A percentile compares a stretch with the other conserved stretches of the same genome.
These are phyloP conservation scores for Cryptosporidium xiaoi DNA, from an alignment of 169 alveolate genomes.

Conservation along the genomic window DNA sequence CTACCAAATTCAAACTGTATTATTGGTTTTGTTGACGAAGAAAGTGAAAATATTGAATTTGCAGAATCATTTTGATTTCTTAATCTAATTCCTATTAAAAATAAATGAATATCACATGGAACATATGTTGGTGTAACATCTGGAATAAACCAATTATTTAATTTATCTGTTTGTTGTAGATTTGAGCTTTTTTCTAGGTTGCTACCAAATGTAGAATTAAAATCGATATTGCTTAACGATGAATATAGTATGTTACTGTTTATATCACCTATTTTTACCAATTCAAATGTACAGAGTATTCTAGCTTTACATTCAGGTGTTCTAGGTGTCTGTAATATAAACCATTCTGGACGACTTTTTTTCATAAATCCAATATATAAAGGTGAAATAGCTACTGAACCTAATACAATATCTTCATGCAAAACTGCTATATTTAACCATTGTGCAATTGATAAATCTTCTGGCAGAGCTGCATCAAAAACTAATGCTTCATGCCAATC, in stretches of 20 bases:
- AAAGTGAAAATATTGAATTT: slow-evolving; percentile 42
- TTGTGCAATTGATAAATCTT: slow-evolving; percentile 74
- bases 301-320: slow-evolving; percentile 71
- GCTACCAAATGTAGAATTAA: slow-evolving; percentile 1
- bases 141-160: slow-evolving; percentile 44
- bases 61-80: slow-evolving; percentile 28
- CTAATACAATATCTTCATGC: slow-evolving; percentile 68
- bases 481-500: slow-evolving; percentile 74
- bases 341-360: slow-evolving; percentile 72
- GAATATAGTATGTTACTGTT: slow-evolving; percentile 6
- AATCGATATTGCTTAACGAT: slow-evolving; percentile 12
- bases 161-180: slow-evolving; percentile 1
- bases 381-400: slow-evolving; percentile 71
- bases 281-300: slow-evolving; percentile 65
- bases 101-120: slow-evolving; percentile 71
- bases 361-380: slow-evolving; percentile 73
- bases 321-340: slow-evolving; percentile 62
- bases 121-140: slow-evolving; percentile 71
- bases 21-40: slow-evolving; percentile 50
- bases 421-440: slow-evolving; percentile 71
- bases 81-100: slow-evolving; percentile 64
- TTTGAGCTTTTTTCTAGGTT: not conserved
- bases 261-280: slow-evolving; percentile 65
- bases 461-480: slow-evolving; percentile 75
- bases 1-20: slow-evolving; percentile 73